Evolutionary conservation across 1,139 yeast species (phyloP).

Genomic region (Geotrichum macrosporum): DNA sequence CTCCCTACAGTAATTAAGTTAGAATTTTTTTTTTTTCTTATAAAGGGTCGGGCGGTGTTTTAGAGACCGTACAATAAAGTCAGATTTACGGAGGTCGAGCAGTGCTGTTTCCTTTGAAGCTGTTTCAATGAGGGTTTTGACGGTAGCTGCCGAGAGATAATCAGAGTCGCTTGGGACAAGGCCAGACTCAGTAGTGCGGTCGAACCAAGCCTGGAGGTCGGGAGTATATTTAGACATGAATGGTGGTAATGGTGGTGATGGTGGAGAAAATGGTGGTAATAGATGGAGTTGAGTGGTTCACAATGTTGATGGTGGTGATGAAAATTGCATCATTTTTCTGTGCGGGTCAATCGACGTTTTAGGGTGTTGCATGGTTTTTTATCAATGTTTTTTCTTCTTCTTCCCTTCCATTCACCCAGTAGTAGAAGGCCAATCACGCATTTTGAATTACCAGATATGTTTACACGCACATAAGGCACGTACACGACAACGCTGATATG

Average conservation of each 20-base stretch:
- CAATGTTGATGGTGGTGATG: neutral
- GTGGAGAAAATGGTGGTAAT: neutral
- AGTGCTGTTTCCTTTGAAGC: conserved; percentile 24
- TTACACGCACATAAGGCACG: too few relatives aligned
- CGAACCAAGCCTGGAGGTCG: conserved; percentile 27
- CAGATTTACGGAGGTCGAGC: conserved; percentile 29
- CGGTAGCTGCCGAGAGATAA: conserved; percentile 26
- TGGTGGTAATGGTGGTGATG: neutral
- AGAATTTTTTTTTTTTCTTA: neutral
- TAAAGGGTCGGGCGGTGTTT: neutral
- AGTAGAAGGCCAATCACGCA: too few relatives aligned
- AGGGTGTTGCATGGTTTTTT: too few relatives aligned
- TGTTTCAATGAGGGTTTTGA: conserved; percentile 22
- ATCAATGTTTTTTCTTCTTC: too few relatives aligned
- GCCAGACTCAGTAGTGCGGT: conserved; percentile 26
- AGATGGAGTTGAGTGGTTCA: too few relatives aligned
- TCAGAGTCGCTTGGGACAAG: conserved; percentile 18
- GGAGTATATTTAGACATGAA: conserved; percentile 14
- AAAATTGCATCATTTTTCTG: too few relatives aligned
- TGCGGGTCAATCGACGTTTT: too few relatives aligned
- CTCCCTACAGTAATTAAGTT: conserved; percentile 21
- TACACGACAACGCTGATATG: too few relatives aligned
- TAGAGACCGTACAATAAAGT: conserved; percentile 21
- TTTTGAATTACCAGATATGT: too few relatives aligned
- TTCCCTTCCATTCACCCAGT: too few relatives aligned